Base-by-base conservation (phyloP, 164 flowering plant species). In the Tinospora cordifolia region DNA sequence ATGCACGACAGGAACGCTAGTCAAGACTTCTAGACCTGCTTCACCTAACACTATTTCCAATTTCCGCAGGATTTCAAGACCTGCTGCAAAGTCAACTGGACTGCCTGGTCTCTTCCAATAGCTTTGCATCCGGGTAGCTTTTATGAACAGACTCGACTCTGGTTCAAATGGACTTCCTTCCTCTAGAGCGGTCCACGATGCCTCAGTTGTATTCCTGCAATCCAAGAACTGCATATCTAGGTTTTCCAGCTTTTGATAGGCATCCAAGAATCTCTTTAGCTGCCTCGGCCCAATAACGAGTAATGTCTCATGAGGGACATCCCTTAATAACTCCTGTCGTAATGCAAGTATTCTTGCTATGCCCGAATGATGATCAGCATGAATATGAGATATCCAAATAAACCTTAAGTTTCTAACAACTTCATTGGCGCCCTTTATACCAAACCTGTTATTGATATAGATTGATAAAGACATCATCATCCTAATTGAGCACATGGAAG, bases 301-400 rank as follows among this genome's bases (percentile, higher is more conserved):
- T 68, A 91, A 49, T 2, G 97, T 94, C 66, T 91, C 90, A 73
- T 90, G 99, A 40, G 90, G 82, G 11, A 78, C 70, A 19, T 76
- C 86, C 75, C 79, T 82, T 68, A 92, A 72, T 67, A 95, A 73
- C 70, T 91, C 81, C 63, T 83, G 76, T n/a, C 99, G 79, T 36
- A 81, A 81, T 63, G 99, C 86, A 76, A 95, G 99, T 69, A 95
- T 83, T 79, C 98, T 83, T 30, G 96, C 92, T n/a, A 95, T 79
- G 60, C 99, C 99, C 0, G 93, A 74, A 68, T 95, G 99, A 79
- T 95, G 99, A 82, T 95, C 99, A 7, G 97, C 99, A 77, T 95
- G 99, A 75, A 95, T 95, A 73, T 95, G 99, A 62, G 99, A 95
- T 73, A 95, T 90, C 99, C 99, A 95, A 58, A 92, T 84, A 66